These are phyloP conservation scores for Fonsecaea monophora DNA, from an alignment of 2,329 filamentous ascomycete species.

Conservation along the genomic window DNA sequence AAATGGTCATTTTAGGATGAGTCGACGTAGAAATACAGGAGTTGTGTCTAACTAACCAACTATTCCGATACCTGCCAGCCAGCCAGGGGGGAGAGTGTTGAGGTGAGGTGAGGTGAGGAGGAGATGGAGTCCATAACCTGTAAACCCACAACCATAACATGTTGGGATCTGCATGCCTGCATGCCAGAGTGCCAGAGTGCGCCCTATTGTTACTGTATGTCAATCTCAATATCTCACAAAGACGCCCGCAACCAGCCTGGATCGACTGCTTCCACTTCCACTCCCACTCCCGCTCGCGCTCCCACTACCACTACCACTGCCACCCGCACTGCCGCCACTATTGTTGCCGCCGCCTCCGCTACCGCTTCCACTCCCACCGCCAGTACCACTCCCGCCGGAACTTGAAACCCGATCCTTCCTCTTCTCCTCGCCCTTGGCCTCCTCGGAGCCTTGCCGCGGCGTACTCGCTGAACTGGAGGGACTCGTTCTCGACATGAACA, in stretches of 20 bases:
- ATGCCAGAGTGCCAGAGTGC: not conserved
- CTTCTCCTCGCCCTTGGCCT: constrained; percentile 18
- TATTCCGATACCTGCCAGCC: not conserved
- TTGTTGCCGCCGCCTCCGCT: not conserved
- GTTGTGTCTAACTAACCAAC: not conserved
- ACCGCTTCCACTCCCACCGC: not conserved
- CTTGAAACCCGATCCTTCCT: constrained; percentile 11
- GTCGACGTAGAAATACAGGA: not conserved
- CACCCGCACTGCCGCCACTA: not conserved
- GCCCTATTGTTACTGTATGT: not conserved
- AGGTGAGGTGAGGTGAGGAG: not conserved
- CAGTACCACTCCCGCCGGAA: constrained; percentile 9
- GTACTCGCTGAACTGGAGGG: constrained; percentile 17
- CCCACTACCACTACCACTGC: constrained; percentile 7
- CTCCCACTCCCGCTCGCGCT: not conserved
- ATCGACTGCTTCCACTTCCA: constrained; percentile 18
- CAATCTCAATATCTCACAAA: constrained; percentile 34
- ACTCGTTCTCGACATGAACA: constrained; percentile 6
- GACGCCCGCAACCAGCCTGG: constrained; percentile 31
- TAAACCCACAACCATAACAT: no score
- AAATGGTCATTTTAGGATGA: not conserved
- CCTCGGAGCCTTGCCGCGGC: constrained; percentile 21
- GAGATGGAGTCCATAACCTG: no score
- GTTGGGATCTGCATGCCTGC: not conserved
- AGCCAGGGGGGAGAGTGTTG: not conserved